phyloP scores from a whole-genome alignment of 345 rosid species.

The Durio zibethinus region DNA sequence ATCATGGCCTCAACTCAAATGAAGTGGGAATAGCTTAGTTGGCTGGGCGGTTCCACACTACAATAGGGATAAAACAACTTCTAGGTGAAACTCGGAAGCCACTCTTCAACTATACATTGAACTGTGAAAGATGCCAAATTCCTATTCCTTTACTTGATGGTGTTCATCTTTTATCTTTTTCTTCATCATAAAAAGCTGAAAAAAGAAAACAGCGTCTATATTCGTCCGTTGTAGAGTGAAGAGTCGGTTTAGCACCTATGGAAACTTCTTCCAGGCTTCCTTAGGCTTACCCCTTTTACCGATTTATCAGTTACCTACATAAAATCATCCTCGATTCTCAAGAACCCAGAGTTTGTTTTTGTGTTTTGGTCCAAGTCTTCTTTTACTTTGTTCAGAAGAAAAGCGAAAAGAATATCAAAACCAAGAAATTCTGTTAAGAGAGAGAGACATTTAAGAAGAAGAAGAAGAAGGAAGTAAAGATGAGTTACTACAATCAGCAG shows the following conservation, averaged over 20 bases:
- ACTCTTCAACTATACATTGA: not conserved
- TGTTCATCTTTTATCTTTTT: not conserved
- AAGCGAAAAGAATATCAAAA: not conserved
- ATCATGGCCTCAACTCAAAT: not conserved
- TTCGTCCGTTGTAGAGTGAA: not conserved
- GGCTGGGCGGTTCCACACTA: not conserved
- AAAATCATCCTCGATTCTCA: not conserved
- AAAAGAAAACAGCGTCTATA: not conserved
- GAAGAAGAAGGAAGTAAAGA: conserved; percentile 10
- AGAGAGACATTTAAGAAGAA: not conserved
- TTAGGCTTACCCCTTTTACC: not conserved
- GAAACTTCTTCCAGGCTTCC: conserved; percentile 4
- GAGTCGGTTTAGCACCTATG: not conserved
- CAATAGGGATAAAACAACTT: not conserved
- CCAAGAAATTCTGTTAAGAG: not conserved
- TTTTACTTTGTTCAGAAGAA: not conserved
- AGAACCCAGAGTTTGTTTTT: not conserved
- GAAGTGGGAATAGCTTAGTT: too few relatives aligned
- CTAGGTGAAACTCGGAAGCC: not conserved
- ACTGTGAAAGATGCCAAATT: not conserved
- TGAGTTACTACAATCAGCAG: conserved; percentile 45
- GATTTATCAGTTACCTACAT: not conserved
- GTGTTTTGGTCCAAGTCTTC: not conserved
- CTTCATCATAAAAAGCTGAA: not conserved
- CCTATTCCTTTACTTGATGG: not conserved